Evolutionary conservation across 257 asterid species (phyloP).

Genomic region (Nicotiana tomentosiformis): DNA sequence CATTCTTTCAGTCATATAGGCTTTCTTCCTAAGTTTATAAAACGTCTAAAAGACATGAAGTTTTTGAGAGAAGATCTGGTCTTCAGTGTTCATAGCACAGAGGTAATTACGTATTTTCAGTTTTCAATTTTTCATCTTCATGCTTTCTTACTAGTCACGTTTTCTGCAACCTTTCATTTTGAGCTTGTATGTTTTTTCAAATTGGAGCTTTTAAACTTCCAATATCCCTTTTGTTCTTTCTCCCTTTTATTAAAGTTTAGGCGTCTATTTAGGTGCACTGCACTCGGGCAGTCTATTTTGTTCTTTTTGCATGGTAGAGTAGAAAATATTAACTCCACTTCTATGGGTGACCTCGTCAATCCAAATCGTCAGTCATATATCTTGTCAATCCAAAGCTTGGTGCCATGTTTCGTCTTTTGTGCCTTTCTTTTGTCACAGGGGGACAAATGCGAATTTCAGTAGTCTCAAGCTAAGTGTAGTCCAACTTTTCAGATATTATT

Average conservation of each 20-base stretch:
- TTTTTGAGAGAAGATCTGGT: slow-evolving; percentile 82
- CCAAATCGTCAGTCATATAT: neutral
- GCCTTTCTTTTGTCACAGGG: neutral
- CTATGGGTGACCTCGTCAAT: neutral
- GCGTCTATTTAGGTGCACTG: neutral
- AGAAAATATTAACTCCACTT: neutral
- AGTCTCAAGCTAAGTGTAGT: neutral
- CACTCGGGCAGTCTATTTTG: neutral
- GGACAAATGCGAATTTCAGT: neutral
- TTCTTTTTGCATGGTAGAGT: neutral
- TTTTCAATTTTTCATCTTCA: neutral
- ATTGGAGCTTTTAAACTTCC: neutral
- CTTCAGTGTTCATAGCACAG: slow-evolving; percentile 81
- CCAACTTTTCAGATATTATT: neutral
- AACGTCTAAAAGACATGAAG: slow-evolving; percentile 59
- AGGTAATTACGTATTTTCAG: slow-evolving; percentile 42
- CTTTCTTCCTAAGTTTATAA: slow-evolving; percentile 70
- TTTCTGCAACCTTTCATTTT: neutral
- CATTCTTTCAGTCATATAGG: slow-evolving; percentile 66
- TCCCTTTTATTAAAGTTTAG: neutral
- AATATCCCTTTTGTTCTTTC: neutral
- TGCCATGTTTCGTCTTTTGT: neutral
- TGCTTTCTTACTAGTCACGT: neutral
- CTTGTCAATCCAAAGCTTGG: slow-evolving; percentile 1
- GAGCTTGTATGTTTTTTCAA: neutral